Base-by-base conservation (phyloP, 2,329 filamentous ascomycete species). In the Fusarium nelsonii region DNA sequence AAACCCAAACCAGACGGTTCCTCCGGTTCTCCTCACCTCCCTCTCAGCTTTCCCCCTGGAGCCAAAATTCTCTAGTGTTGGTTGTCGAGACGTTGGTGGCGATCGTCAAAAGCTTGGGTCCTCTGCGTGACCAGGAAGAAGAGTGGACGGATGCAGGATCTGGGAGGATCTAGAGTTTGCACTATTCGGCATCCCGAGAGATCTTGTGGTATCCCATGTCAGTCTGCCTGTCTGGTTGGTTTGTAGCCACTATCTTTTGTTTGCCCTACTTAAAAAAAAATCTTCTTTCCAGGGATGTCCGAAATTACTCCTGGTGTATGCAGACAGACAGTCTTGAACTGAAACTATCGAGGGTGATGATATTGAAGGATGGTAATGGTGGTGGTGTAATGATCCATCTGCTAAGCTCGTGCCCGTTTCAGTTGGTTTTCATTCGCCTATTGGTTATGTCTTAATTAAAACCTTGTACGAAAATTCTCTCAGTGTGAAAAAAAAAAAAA, bases 91-190 rank as follows among this genome's bases (percentile, higher is more conserved):
- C 58, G 63, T 68, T 68, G 44, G 48, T 16, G 58, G 46, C 33
- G 64, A 68, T 68, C 53, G 12, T 41, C 46, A 51, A 54, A 55
- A 49, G 49, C 50, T 57, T 52, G 56, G 60, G 45, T 51, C 33
- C 33, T 34, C 20, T 32, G 40, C 23, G 28, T 16, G 43, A 18
- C 43, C 15, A 40, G 34, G 26, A 39, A 33, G 33, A 54, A 49
- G 41, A 68, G 59, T 63, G 45, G 61, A 63, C 57, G 65, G 51
- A 63, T 71, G 68, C 68, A 71, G 66, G 67, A 70, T 69, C 66
- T 69, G 37, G 36, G 14, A 40, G 41, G 40, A 68, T 70, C 53
- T 55, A 45, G 49, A 41, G 58, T 72, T 70, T 41, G 63, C 48
- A 55, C 69, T 67, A 71, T 58, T 68, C 53, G 40, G 62, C 59